These are phyloP conservation scores for Ammopiptanthus mongolicus DNA, from an alignment of 306 rosid genomes.

Conservation along the genomic window DNA sequence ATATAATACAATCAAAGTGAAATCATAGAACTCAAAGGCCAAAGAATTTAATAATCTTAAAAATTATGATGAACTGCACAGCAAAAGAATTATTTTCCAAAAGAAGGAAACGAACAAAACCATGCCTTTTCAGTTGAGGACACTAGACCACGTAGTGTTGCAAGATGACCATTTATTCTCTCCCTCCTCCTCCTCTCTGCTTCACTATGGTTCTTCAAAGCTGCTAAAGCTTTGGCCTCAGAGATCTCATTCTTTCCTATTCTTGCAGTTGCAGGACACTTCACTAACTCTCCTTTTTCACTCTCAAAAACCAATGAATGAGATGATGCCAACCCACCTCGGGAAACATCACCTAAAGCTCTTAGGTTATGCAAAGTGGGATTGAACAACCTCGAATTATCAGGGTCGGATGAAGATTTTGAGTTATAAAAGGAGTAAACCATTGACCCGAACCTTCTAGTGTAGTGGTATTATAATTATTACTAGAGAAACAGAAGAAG, in stretches of 20 bases:
- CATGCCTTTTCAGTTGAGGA: slow-evolving; percentile 58
- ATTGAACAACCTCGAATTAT: slow-evolving; percentile 21
- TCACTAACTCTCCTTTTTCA: slow-evolving; percentile 57
- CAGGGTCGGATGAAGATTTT: slow-evolving; percentile 29
- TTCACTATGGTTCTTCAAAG: slow-evolving; percentile 80
- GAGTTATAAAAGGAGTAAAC: slow-evolving; percentile 31
- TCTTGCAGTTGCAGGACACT: slow-evolving; percentile 37
- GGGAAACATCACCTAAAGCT: slow-evolving; percentile 11
- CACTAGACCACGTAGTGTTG: slow-evolving; percentile 67
- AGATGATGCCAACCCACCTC: slow-evolving; percentile 27
- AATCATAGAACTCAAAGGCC: slow-evolving; percentile 2
- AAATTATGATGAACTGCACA: neutral
- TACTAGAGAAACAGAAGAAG: slow-evolving; percentile 29
- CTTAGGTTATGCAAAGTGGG: slow-evolving; percentile 26
- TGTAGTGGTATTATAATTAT: neutral
- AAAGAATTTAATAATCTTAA: neutral
- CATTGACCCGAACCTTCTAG: slow-evolving; percentile 20
- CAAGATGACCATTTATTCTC: slow-evolving; percentile 81
- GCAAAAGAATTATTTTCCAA: neutral
- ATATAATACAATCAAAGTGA: neutral
- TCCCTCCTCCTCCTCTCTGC: slow-evolving; percentile 91
- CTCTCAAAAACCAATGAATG: slow-evolving; percentile 51
- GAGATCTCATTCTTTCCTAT: slow-evolving; percentile 48
- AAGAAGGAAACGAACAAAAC: neutral
- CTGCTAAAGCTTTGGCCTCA: slow-evolving; percentile 61